Conservation (phyloP, 148 eudicot genomes). For the Camellia japonica region DNA sequence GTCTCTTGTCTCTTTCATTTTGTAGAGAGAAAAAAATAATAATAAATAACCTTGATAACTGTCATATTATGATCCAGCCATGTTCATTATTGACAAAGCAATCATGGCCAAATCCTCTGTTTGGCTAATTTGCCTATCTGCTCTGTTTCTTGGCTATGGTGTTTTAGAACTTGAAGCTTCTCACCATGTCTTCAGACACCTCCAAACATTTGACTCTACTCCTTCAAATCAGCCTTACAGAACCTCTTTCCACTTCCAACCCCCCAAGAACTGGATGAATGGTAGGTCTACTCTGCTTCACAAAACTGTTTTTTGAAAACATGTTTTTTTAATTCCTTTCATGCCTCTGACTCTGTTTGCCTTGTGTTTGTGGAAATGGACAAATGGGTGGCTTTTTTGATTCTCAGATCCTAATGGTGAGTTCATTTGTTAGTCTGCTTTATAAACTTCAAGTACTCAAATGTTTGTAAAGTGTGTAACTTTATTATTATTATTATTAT, state of each 20-base stretch:
- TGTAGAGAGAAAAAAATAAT: no score
- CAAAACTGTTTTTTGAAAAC: not conserved
- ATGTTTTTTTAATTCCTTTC: not conserved
- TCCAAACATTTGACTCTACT: not conserved
- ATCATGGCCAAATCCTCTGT: constrained; percentile 8
- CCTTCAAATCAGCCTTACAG: constrained; percentile 35
- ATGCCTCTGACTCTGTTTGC: not conserved
- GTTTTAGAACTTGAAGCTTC: constrained; percentile 27
- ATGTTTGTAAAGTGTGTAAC: not conserved
- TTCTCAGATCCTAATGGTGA: constrained; percentile 63
- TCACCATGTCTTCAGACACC: constrained; percentile 18
- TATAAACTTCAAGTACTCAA: not conserved
- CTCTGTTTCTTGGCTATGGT: constrained; percentile 15
- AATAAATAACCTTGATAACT: no score
- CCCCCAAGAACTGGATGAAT: constrained; percentile 67
- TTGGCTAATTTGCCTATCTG: constrained; percentile 6
- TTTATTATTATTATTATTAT: no score
- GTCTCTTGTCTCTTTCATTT: no score
- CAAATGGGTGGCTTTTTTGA: constrained; percentile 4
- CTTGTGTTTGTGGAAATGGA: constrained; percentile 13
- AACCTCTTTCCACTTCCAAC: constrained; percentile 59
- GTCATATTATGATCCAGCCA: no score
- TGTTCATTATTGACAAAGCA: not conserved
- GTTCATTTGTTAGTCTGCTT: constrained; percentile 1
- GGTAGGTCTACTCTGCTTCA: constrained; percentile 25